Base-by-base conservation (phyloP, 2,329 filamentous ascomycete genomes). In the Aureobasidium sp. region DNA sequence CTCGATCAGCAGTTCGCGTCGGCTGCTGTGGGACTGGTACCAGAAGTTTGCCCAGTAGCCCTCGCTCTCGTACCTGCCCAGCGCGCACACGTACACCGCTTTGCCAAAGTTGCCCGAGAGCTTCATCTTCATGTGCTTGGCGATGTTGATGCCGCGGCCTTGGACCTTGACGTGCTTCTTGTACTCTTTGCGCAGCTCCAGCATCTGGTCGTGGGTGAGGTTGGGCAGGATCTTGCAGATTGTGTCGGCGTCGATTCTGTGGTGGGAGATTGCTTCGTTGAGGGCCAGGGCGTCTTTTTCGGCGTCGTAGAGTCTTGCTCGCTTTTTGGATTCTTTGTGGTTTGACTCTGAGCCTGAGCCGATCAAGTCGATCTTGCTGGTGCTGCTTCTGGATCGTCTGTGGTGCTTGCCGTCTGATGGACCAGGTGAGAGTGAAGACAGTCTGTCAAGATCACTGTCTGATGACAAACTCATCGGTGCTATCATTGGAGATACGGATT, bases 21-120 rank as follows among this genome's bases (percentile, higher is more conserved):
- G 83, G 8, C 86, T 89, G 68, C 87, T 89, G 73, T 93, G 88
- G 38, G 87, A 86, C 70, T 96, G 93, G 75, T 96, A 97, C 86
- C 91, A 97, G 74, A 90, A 96, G 73, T 96, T 97, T 62, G 93
- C 91, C 92, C 94, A 99, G 79, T 96, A 96, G 0, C 90, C 90
- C 73, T 99, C 94, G 66, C 86, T 87, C 75, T 96, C 94, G 86
- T 91, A 97, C 57, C 83, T 82, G 10, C 94, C 94, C 0, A 97
- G 82, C 0, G 93, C 91, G 2, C 90, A 92, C 3, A 92, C 85
- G 72, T 97, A 96, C 69, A 88, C 91, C 7, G 89, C 88, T 75
- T 97, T 97, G 75, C 92, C 93, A 65, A 97, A 86, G 66, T 84
- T 86, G 4, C 85, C 80, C 58, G 87, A 81, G 45, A 89, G 85